phyloP scores from a whole-genome alignment of 768 basidiomycete genomes.

The Lactarius psammicola region DNA sequence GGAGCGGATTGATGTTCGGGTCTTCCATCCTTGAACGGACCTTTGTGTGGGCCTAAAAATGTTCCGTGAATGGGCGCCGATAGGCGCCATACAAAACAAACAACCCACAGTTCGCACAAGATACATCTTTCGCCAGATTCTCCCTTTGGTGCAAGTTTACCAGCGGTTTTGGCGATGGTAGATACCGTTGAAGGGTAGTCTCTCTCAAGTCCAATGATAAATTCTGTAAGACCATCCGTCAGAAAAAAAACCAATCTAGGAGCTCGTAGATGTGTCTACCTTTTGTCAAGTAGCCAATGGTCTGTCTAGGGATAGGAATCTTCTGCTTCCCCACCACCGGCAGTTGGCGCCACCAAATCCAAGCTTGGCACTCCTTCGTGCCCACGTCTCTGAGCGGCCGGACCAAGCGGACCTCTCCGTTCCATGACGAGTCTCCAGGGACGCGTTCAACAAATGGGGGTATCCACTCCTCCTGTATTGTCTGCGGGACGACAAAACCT shows the following conservation, averaged over 20 bases:
- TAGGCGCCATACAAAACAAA: neutral
- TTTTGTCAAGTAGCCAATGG: constrained; percentile 66
- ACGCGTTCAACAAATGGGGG: constrained; percentile 30
- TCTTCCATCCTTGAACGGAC: constrained; percentile 71
- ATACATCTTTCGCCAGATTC: constrained; percentile 49
- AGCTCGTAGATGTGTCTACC: constrained; percentile 40
- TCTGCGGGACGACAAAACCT: constrained; percentile 67
- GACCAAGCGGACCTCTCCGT: constrained; percentile 47
- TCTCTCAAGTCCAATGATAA: constrained; percentile 74
- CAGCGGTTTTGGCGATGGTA: constrained; percentile 76
- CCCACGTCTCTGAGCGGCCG: constrained; percentile 72
- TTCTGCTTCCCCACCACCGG: constrained; percentile 50
- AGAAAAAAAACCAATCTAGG: neutral
- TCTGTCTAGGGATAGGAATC: constrained; percentile 48
- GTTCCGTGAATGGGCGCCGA: constrained; percentile 3
- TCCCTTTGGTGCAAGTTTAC: constrained; percentile 69
- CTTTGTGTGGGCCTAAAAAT: constrained; percentile 56
- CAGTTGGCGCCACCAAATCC: constrained; percentile 71
- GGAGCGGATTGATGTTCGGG: constrained; percentile 67
- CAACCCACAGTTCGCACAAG: constrained; percentile 60
- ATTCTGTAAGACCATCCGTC: constrained; percentile 46
- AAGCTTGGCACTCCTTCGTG: constrained; percentile 76
- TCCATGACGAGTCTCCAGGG: constrained; percentile 19
- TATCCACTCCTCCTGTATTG: constrained; percentile 70
- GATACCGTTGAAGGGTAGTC: constrained; percentile 88